Evolutionary conservation across 306 rosid species (phyloP), one percentile per base, ranked within the genome.

Genomic region (Prunus mongolica): DNA sequence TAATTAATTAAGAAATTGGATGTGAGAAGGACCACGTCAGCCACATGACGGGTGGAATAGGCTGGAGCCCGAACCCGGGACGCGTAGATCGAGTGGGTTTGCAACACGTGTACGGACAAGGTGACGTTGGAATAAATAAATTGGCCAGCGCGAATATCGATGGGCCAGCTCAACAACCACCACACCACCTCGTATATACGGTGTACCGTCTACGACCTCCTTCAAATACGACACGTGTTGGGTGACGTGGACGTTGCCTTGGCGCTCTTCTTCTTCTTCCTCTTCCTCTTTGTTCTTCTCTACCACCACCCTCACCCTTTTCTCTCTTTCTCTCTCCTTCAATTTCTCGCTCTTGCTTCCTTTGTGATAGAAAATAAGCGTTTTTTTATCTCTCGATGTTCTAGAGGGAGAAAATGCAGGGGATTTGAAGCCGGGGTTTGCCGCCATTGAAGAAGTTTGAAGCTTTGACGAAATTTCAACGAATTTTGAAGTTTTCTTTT

Each of bases 161-260:
- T 46, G 84, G 81, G 86, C 96, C 98, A 94, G 85, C 96, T 89
- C 95, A 88, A 82, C 91, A 79, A 88, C 83, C 80, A 86, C 88
- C 87, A 79, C 76, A 67, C 83, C 73, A 74, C 74, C 61, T 71
- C 81, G 87, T 93, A 86, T 83, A 81, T 88, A 89, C 90, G 77
- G 45, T 68, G 80, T 87, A 82, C 64, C 69, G 82, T 70, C 76
- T 88, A 85, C 89, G 73, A 66, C 76, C 44, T 1, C n/a, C 45
- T 50, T 16, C 1, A 12, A 49, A 58, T 74, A 65, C 71, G 87
- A 91, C 99, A 95, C 97, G 97, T 95, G 99, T 86, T 46, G 6
- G 79, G 55, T 92, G 97, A 95, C 97, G 96, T 92, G 97, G 97
- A 65, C 12, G 62, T 78, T 65, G 82, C 77, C 83, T 83, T 83